Base-by-base conservation (phyloP, 2,329 filamentous ascomycete genomes). In the Niveomyces coronatus region DNA sequence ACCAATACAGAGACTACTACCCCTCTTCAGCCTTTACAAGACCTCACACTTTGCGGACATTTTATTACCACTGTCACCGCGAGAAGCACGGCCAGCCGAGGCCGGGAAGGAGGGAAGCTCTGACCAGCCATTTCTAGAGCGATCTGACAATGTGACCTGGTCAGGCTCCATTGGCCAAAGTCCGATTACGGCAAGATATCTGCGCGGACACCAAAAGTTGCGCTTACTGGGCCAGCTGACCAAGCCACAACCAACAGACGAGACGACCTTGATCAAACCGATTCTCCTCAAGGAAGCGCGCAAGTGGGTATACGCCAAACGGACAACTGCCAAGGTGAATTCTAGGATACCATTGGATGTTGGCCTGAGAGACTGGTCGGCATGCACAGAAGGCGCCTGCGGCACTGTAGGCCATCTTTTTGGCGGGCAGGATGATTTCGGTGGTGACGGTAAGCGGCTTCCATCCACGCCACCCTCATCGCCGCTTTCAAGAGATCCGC, bases 21-120 rank as follows among this genome's bases (percentile, higher is more conserved):
- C 85, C 0, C 64, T 91, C 9, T 91, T 91, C 58, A 83, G 83
- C 44, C 71, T 82, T 41, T 79, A 76, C 34, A 86, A 85, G 49
- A 75, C 79, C 2, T 67, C 73, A 31, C 77, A 78, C 4, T 89
- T 84, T 59, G 76, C 71, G 45, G 85, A 93, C 53, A 84, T 93
- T 23, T 58, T 88, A 16, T 81, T 87, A 37, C 85, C 85, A 0
- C 51, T 74, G 64, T 69, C 48, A 57, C 71, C 37, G 38, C 42
- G 68, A 72, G 43, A 45, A 11, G 65, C 68, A 2, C 59, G 68
- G 4, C 63, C 67, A 0, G 62, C 67, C 23, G 49, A 63, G 5
- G 37, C 24, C 31, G 37, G 19, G 26, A 15, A 39, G 31, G 37
- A 13, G 14, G 31, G 11, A 24, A 11, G 13, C 17, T 19, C 26